Evolutionary conservation across 2,329 filamentous ascomycete genomes (phyloP), one percentile per base, ranked within the genome.

Genomic region (Aspergillus niger): DNA sequence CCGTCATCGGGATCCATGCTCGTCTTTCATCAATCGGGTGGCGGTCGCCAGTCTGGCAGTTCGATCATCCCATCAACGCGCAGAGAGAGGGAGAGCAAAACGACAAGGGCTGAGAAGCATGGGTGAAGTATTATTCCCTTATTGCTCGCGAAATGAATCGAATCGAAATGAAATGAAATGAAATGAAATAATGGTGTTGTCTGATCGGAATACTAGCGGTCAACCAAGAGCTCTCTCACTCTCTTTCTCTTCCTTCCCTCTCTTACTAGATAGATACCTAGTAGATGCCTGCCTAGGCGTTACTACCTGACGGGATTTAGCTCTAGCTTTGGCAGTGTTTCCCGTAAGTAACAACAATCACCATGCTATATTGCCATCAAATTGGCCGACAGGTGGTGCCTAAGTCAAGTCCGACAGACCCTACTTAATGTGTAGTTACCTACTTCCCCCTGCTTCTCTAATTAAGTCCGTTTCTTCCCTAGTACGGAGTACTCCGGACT

Each of bases 171-270:
- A 32, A 32, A 32, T 32, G 30, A 8, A 32, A 11, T 36, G 32
- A 13, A 36, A 13, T 36, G 30, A 36, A 36, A 13, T 36, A 4
- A 36, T 36, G 32, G 26, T 10, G 8, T 20, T 54, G 20, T 15
- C 26, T 32, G 39, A 32, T 28, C 15, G 20, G 11, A n/a, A 32
- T 28, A 55, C 53, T 55, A 55, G 53, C 53, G 53, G 53, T 55
- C 53, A 55, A 55, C n/a, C 24, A 22, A 15, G 17, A 10, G 15
- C 39, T 30, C 8, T 30, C 28, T 30, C 28, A 10, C 28, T 26
- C 24, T 26, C 24, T 26, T 7, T 26, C 24, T 26, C n/a, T 43
- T 20, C 17, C 15, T 13, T 24, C 10, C 5, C 32, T 30, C 8
- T 36, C 11, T 36, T 36, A 36, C 32, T 36, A 36, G 32, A 36